Base-by-base conservation (phyloP, 1,284 basidiomycete species). In the Trametes polyzona region DNA sequence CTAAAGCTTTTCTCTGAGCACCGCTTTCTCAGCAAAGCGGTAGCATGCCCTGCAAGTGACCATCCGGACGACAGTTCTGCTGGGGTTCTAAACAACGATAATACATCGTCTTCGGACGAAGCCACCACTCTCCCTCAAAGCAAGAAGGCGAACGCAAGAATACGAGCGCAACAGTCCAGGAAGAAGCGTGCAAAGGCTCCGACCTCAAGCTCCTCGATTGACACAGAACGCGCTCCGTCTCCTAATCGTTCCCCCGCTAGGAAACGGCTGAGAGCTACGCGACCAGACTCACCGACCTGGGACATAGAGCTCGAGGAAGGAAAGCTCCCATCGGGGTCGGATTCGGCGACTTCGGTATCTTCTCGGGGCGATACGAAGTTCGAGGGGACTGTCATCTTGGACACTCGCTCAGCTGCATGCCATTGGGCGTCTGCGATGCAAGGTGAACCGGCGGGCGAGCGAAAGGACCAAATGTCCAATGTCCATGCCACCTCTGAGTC, bases 211-310 rank as follows among this genome's bases (percentile, higher is more conserved):
- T 40, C 19, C 11, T 40, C 37, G 37, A 42, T 23, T 26, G 11
- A 14, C 21, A 7, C 41, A 27, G 14, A 12, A 14, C n/a, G 5
- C 24, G 2, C 24, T 17, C 33, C 33, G 6, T 4, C 4, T 17
- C 5, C 12, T n/a, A 7, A n/a, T 10, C 26, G 2, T 4, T 29
- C 57, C 23, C 50, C 27, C 1, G 17, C 24, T 17, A 40, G 33
- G 36, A 50, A 47, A 43, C 32, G 17, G 4, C 29, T 21, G 14
- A 54, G 41, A 24, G 19, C 12, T 2, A n/a, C 39, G 12, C 57
- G 50, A 9, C 47, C 37, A 2, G 73, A 71, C 54, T 90, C 88
- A 14, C 74, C 82, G 21, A 64, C 83, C 21, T 90, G 88, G 89
- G 84, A 85, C 62, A 88, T 90, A 37, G 88, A 90, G 70, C 64